Base-by-base conservation (phyloP, 1,139 yeast species). In the Barnettozyma hawaiiensis region DNA sequence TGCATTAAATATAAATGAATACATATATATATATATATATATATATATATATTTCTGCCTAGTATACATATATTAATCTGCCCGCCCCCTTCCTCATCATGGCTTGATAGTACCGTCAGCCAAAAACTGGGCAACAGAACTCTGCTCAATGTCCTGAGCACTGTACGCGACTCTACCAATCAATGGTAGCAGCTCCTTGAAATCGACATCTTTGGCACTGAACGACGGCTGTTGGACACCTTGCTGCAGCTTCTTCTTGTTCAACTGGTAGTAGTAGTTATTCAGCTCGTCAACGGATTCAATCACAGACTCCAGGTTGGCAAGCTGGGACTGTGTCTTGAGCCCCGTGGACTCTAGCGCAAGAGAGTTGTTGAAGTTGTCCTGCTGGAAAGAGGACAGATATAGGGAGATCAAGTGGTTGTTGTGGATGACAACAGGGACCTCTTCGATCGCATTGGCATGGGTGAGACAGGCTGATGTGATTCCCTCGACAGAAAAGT, bases 281-380 rank as follows among this genome's bases (percentile, higher is more conserved):
- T 84, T 82, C 62, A 85, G 86, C 59, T 85, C 94, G 62, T 87
- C 95, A 37, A 85, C 76, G 42, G 87, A 79, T 46, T 82, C 84
- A 58, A 81, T 75, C 55, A 87, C 71, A 37, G 77, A 76, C 60
- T 85, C 95, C 50, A 83, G 75, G 54, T 73, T 72, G 14, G 54
- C 51, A 22, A 60, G 49, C 12, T 61, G 45, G 10, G 59, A 44
- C 51, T 57, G 49, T 31, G 66, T 57, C 58, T 73, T 70, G 49
- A 67, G 58, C 16, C 71, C 60, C 48, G 53, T 41, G 4, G 53
- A 42, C 14, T 66, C 64, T 43, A 75, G 63, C 35, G 67, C 55
- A 43, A 64, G 66, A 38, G 65, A 58, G 15, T 54, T 54, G 31
- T 55, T 52, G 32, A 65, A 51, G 35, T 55, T 48, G 18, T 50